Percentiles rank a stretch among this genome's conserved stretches.
Conservation (phyloP, 352 stramenopile species). For the Phytopythium helicoides region DNA sequence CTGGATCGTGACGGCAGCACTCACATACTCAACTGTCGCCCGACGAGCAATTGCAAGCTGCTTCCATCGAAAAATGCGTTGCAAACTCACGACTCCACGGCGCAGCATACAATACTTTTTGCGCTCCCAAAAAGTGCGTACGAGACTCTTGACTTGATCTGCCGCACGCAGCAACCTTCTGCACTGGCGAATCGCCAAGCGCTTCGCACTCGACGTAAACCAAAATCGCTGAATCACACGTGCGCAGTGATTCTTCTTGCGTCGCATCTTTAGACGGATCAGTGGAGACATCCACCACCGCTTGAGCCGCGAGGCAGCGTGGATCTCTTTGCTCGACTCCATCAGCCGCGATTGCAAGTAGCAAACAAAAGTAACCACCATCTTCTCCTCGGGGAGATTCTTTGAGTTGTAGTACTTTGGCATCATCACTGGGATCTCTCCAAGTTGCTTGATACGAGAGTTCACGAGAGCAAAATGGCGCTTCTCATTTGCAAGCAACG, state of each 20-base stretch:
- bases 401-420: slow-evolving; percentile 86
- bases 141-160: slow-evolving; percentile 41
- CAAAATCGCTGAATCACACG: slow-evolving; percentile 74
- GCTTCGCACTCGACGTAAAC: slow-evolving; percentile 77
- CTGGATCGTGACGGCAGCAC: slow-evolving; percentile 26
- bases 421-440: slow-evolving; percentile 90
- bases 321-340: slow-evolving; percentile 92
- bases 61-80: slow-evolving; percentile 29
- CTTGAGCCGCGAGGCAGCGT: slow-evolving; percentile 87
- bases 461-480: slow-evolving; percentile 89
- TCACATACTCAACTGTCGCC: background rate
- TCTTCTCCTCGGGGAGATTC: slow-evolving; percentile 91
- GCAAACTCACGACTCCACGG: slow-evolving; percentile 28
- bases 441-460: slow-evolving; percentile 87
- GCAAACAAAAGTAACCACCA: slow-evolving; percentile 92
- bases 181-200: slow-evolving; percentile 67
- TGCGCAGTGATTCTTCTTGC: slow-evolving; percentile 56
- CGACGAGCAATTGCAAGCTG: background rate
- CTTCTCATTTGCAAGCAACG: slow-evolving; percentile 64
- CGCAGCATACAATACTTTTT: slow-evolving; percentile 25
- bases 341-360: slow-evolving; percentile 95
- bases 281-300: slow-evolving; percentile 65
- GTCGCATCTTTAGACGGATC: slow-evolving; percentile 49
- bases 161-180: slow-evolving; percentile 57
- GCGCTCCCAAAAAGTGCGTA: slow-evolving; percentile 23